phyloP scores from a whole-genome alignment of 1,139 yeast genomes.

The Pichia kudriavzevii region DNA sequence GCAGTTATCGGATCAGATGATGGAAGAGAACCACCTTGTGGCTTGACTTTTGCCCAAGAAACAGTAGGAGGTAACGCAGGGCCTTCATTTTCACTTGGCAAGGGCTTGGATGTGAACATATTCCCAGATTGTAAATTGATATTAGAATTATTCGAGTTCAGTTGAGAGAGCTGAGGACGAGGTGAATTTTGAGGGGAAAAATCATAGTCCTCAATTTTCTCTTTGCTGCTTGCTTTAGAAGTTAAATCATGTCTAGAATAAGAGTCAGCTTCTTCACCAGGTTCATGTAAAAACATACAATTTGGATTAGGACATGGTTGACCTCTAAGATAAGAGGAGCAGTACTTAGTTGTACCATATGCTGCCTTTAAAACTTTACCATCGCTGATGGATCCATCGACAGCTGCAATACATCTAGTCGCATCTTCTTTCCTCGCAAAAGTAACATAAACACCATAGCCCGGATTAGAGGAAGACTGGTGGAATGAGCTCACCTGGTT shows the following conservation, averaged over 20 bases:
- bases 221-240: constrained; percentile 59
- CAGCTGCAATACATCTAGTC: constrained; percentile 81
- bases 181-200: constrained; percentile 12
- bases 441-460: constrained; percentile 93
- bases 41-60: constrained; percentile 41
- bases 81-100: constrained; percentile 16
- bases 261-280: constrained; percentile 98
- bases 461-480: constrained; percentile 40
- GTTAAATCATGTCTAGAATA: constrained; percentile 89
- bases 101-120: constrained; percentile 1
- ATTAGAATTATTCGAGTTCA: constrained; percentile 6
- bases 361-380: constrained; percentile 87
- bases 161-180: constrained; percentile 14
- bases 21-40: constrained; percentile 22
- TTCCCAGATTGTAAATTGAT: constrained; percentile 1
- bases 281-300: constrained; percentile 98
- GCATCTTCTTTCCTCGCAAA: constrained; percentile 93
- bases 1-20: constrained; percentile 31
- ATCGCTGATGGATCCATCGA: constrained; percentile 91
- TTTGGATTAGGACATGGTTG: constrained; percentile 97
- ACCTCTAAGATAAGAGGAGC: constrained; percentile 90
- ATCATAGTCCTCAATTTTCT: constrained; percentile 21
- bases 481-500: constrained; percentile 26
- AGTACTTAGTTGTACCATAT: constrained; percentile 96
- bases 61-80: constrained; percentile 51